phyloP scores from a whole-genome alignment of 495 filamentous ascomycete genomes.

The Penicillium angulare region DNA sequence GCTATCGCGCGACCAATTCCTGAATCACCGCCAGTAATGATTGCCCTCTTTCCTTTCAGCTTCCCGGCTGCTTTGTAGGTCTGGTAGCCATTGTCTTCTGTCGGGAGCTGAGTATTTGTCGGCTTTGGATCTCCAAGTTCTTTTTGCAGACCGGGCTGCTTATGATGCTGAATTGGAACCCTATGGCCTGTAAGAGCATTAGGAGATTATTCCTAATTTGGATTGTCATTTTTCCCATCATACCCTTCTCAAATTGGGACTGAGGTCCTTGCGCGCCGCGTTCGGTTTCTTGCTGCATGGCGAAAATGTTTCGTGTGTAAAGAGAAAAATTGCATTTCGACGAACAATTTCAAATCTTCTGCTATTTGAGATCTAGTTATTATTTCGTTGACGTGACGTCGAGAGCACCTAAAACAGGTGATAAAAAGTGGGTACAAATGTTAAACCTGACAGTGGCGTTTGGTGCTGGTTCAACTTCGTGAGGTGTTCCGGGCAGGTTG shows the following conservation, averaged over 20 bases:
- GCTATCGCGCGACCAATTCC: constrained; percentile 80
- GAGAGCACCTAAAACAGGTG: too few species aligned
- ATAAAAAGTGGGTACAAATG: too few species aligned
- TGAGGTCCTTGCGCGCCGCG: constrained; percentile 9
- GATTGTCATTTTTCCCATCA: background rate
- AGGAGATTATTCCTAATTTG: background rate
- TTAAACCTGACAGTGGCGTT: too few species aligned
- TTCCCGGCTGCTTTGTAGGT: constrained; percentile 79
- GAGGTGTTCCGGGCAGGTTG: too few species aligned
- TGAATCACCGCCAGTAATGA: constrained; percentile 82
- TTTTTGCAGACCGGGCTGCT: constrained; percentile 65
- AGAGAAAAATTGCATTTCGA: too few species aligned
- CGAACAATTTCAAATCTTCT: too few species aligned
- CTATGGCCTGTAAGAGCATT: constrained; percentile 53
- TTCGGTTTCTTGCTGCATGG: constrained; percentile 20
- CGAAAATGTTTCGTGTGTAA: too few species aligned
- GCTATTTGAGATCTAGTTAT: too few species aligned
- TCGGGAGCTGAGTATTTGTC: constrained; percentile 64
- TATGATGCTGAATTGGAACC: constrained; percentile 65
- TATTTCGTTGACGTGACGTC: too few species aligned
- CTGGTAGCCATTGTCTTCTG: constrained; percentile 66
- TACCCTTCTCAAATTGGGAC: constrained; percentile 21
- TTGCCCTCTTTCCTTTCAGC: constrained; percentile 66
- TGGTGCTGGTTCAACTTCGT: too few species aligned
- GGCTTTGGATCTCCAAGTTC: constrained; percentile 64